Evolutionary conservation across 1,139 yeast species (phyloP).

Genomic region (Insectozyma bohioensis): DNA sequence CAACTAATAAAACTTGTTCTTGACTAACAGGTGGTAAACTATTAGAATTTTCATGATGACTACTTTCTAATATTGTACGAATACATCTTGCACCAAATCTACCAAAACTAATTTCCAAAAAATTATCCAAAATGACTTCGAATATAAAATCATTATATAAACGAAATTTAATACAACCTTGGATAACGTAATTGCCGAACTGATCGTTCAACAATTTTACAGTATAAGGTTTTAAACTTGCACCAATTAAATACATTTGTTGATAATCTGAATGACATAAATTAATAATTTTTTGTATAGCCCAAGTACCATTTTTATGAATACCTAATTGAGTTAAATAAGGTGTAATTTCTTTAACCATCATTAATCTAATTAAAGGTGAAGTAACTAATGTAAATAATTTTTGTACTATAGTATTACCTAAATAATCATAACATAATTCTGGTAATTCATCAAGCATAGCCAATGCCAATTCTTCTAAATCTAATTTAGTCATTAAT

Average conservation of each 20-base stretch:
- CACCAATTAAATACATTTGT: slow-evolving; percentile 69
- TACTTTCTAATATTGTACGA: slow-evolving; percentile 85
- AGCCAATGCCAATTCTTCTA: slow-evolving; percentile 80
- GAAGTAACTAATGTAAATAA: slow-evolving; percentile 69
- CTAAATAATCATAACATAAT: slow-evolving; percentile 87
- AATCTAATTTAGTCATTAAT: slow-evolving; percentile 44
- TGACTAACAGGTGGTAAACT: slow-evolving; percentile 42
- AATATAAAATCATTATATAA: slow-evolving; percentile 90
- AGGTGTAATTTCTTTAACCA: slow-evolving; percentile 79
- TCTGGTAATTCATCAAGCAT: slow-evolving; percentile 92
- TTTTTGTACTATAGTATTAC: slow-evolving; percentile 94
- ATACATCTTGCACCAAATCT: slow-evolving; percentile 95
- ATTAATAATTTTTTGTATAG: slow-evolving; percentile 91
- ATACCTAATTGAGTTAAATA: slow-evolving; percentile 88
- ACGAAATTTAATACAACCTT: slow-evolving; percentile 89
- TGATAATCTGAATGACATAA: slow-evolving; percentile 61
- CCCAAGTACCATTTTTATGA: slow-evolving; percentile 99
- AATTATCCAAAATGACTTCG: slow-evolving; percentile 77
- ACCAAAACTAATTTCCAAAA: slow-evolving; percentile 81
- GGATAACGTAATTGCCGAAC: slow-evolving; percentile 94
- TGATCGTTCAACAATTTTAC: slow-evolving; percentile 90
- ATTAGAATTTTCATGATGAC: slow-evolving; percentile 20
- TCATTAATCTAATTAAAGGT: slow-evolving; percentile 70
- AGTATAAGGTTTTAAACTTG: slow-evolving; percentile 76
- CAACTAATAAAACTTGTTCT: slow-evolving; percentile 74